Percentiles rank a stretch among this genome's conserved stretches.
Conservation (phyloP, 805 yeast genomes). For the Metschnikowia bowlesiae region DNA sequence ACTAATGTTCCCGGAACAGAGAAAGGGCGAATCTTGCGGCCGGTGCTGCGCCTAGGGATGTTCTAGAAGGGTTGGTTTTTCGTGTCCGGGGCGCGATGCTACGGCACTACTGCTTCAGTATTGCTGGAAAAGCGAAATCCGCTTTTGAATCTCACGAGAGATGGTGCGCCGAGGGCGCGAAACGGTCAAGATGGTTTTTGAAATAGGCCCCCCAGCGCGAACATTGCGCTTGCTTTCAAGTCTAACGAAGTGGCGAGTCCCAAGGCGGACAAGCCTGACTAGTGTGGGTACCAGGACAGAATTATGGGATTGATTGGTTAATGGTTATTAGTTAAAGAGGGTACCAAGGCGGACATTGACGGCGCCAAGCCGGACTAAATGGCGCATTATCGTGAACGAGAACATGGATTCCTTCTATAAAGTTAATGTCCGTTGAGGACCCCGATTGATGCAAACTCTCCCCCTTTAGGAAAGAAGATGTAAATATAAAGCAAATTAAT, state of each 20-base stretch:
- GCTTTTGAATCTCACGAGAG: background rate
- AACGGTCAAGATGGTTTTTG: background rate
- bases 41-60: background rate
- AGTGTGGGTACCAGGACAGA: too few relatives aligned
- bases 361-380: too few relatives aligned
- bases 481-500: conserved; percentile 18
- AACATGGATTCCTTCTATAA: conserved; percentile 14
- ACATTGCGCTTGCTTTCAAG: background rate
- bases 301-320: too few relatives aligned
- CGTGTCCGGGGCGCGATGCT: background rate
- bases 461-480: conserved; percentile 30
- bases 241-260: background rate
- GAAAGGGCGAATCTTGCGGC: background rate
- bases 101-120: background rate
- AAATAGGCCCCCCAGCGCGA: background rate
- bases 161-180: background rate
- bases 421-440: conserved; percentile 47
- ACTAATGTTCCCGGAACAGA: too few relatives aligned
- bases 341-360: too few relatives aligned
- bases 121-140: background rate
- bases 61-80: background rate
- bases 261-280: background rate
- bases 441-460: conserved; percentile 36
- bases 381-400: background rate
- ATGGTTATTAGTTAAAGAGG: too few relatives aligned